A percentile compares a stretch with the other conserved stretches of the same genome.
Evolutionary conservation across 177 flowering plant species (phyloP).

Genomic region (Vitis hybrid): DNA sequence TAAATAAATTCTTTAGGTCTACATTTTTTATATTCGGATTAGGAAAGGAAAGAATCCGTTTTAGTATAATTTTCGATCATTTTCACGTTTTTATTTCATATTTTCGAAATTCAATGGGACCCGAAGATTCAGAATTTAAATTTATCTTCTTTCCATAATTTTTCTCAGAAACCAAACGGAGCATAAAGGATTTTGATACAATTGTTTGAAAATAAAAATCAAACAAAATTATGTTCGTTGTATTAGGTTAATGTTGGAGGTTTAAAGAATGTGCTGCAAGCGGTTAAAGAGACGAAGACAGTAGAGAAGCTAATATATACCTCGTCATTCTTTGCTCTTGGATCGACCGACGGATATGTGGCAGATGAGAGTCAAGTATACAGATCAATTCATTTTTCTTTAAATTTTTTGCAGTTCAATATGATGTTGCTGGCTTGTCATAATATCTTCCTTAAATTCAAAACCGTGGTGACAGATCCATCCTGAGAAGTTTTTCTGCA

Average conservation of each 20-base stretch:
- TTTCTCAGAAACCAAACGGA: not conserved
- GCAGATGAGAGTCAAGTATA: constrained; percentile 79
- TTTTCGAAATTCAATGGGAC: too few relatives aligned
- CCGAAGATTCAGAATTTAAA: not conserved
- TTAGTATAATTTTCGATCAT: too few relatives aligned
- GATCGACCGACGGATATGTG: constrained; percentile 77
- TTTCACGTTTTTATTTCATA: too few relatives aligned
- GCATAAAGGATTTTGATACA: not conserved
- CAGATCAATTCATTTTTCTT: not conserved
- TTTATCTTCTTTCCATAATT: not conserved
- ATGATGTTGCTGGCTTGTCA: not conserved
- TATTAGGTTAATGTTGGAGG: constrained; percentile 86
- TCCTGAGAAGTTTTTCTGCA: constrained; percentile 68
- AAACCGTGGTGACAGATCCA: constrained; percentile 47
- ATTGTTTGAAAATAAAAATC: too few relatives aligned
- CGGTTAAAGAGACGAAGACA: constrained; percentile 52
- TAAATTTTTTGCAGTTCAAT: not conserved
- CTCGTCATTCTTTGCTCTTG: constrained; percentile 92
- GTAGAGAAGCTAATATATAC: constrained; percentile 80
- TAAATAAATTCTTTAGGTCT: too few relatives aligned
- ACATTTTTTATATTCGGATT: too few relatives aligned
- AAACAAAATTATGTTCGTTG: not conserved
- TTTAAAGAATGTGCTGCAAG: constrained; percentile 68
- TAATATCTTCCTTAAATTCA: not conserved
- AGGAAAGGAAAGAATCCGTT: too few relatives aligned